Base-by-base conservation (phyloP, 2,329 filamentous ascomycete genomes). In the Xylaria sp. region DNA sequence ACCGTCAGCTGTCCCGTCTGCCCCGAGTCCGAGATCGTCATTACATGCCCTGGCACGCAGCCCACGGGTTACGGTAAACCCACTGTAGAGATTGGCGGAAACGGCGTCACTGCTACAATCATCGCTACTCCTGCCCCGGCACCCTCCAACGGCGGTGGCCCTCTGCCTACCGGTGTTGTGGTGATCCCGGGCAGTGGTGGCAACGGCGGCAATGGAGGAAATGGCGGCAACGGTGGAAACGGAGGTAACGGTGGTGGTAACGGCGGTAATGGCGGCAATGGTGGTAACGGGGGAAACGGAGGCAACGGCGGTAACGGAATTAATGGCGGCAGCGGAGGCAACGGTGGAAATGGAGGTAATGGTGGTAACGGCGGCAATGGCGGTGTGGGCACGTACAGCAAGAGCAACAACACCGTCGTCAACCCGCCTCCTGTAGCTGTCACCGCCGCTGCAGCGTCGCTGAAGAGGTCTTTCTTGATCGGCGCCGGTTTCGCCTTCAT, bases 41-140 rank as follows among this genome's bases (percentile, higher is more conserved):
- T 79, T 71, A 78, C 77, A 37, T 78, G 74, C 67, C 77, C 77
- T 47, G 72, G 72, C 47, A 71, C 70, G 25, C 69, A 75, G 45
- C 73, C 73, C 43, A 74, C 72, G 6, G 73, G 65, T 31, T 62
- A 70, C 28, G 72, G 67, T 33, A 54, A 51, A 35, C 70, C 66
- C 17, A 68, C 68, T 4, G 72, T 74, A 54, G 63, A 66, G 38
- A 70, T 78, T 66, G 63, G 69, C 12, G 76, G 75, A 58, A 75
- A 79, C 65, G 77, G 77, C 9, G 73, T 79, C 40, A 77, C 75
- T 4, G 74, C 74, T 51, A 70, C 73, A 25, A 63, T 68, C 53
- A 67, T 64, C 19, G 58, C 63, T 15, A 19, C 57, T 4, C 63
- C 70, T 19, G 60, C 63, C 15, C 64, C 64, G 6, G 62, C 59